Conservation (phyloP, 306 rosid genomes). For the Rosa multiflora region DNA sequence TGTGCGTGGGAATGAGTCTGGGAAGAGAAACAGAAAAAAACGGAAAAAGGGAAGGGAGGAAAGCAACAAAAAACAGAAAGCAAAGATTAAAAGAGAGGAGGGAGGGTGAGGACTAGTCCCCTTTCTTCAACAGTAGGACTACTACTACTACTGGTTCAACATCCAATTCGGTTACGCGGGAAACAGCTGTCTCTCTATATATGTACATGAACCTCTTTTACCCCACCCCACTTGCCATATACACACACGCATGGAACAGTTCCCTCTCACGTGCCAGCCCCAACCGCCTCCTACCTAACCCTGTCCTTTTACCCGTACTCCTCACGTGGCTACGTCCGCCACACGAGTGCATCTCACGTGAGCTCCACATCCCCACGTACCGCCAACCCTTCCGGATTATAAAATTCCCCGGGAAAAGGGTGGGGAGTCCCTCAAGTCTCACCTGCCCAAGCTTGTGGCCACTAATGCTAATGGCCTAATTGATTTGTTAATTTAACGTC, state of each 20-base stretch:
- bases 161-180: conserved; percentile 27
- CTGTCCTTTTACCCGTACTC: conserved; percentile 38
- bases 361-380: conserved; percentile 1
- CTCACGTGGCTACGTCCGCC: conserved; percentile 30
- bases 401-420: too few species aligned
- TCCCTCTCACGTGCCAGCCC: conserved; percentile 34
- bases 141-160: background rate
- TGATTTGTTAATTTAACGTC: background rate
- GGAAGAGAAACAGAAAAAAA: conserved; percentile 24
- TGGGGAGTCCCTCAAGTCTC: background rate
- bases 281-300: conserved; percentile 3
- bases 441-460: background rate
- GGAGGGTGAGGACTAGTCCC: conserved; percentile 8
- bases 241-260: background rate
- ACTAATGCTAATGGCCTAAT: background rate
- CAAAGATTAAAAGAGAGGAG: background rate
- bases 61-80: conserved; percentile 23
- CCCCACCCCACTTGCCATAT: background rate
- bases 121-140: background rate
- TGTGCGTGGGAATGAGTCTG: background rate
- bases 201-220: too few species aligned
- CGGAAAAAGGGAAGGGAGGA: conserved; percentile 8
- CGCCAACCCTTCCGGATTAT: background rate
- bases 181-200: conserved; percentile 36
- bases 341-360: conserved; percentile 38